Evolutionary conservation across 208 protist genomes (phyloP).

Genomic region (Crithidia sp.): DNA sequence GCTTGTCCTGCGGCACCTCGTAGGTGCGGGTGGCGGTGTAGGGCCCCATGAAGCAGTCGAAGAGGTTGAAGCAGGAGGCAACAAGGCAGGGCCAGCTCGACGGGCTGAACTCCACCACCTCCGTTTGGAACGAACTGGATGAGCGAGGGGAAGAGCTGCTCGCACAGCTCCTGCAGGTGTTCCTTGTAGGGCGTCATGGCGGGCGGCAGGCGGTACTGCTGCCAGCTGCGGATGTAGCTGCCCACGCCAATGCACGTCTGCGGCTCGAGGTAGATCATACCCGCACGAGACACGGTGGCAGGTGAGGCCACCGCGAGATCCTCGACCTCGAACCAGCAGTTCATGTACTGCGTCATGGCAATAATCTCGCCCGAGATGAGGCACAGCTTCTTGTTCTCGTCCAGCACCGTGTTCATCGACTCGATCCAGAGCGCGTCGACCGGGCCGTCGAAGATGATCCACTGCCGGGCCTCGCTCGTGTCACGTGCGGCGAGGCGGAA

Average conservation of each 20-base stretch:
- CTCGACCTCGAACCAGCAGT: slow-evolving; percentile 98
- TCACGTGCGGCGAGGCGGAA: slow-evolving; percentile 92
- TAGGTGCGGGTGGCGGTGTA: slow-evolving; percentile 84
- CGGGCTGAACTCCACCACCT: slow-evolving; percentile 93
- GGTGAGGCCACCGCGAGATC: slow-evolving; percentile 97
- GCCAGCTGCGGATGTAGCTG: slow-evolving; percentile 86
- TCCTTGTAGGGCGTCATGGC: slow-evolving; percentile 89
- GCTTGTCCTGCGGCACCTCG: slow-evolving; percentile 82
- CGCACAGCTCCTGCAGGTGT: slow-evolving; percentile 87
- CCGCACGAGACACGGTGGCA: slow-evolving; percentile 97
- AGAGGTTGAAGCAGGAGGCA: slow-evolving; percentile 94
- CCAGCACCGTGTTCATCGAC: slow-evolving; percentile 96
- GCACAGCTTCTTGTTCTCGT: slow-evolving; percentile 97
- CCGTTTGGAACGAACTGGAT: slow-evolving; percentile 93
- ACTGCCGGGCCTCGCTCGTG: slow-evolving; percentile 87
- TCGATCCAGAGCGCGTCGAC: slow-evolving; percentile 97
- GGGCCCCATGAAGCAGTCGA: slow-evolving; percentile 89
- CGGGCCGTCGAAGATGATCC: slow-evolving; percentile 97
- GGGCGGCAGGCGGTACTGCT: slow-evolving; percentile 78
- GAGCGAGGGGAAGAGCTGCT: slow-evolving; percentile 83
- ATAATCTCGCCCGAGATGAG: slow-evolving; percentile 96
- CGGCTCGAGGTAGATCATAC: slow-evolving; percentile 99
- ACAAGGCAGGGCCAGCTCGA: slow-evolving; percentile 96
- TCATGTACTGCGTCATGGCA: slow-evolving; percentile 95
- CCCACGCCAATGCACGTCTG: slow-evolving; percentile 84